Evolutionary conservation across 768 basidiomycete species (phyloP), one percentile per base, ranked within the genome.

Genomic region (Coprinopsis cinerea): DNA sequence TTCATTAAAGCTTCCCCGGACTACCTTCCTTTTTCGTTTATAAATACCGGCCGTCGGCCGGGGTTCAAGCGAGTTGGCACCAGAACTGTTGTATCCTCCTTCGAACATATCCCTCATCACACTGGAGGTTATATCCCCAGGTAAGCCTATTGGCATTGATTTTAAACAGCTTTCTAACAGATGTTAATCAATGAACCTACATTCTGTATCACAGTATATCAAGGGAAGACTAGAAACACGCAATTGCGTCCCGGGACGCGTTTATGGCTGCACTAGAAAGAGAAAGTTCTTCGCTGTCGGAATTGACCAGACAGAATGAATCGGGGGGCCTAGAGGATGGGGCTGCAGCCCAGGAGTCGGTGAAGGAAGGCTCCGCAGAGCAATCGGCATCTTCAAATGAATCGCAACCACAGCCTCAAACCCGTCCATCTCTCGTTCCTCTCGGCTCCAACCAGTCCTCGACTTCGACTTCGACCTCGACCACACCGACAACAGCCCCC

Each of bases 221-320:
- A 56, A 58, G 59, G 62, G 63, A 66, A 65, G 57, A 59, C 57
- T 50, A 63, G 64, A 63, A 65, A 59, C 57, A 62, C 60, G 67
- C 59, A 62, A 60, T 64, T 69, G 81, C 82, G 83, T 85, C 82
- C 71, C 66, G 54, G 67, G 77, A 83, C 85, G 84, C 83, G 86
- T 85, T 72, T 81, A 88, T 88, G 86, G 85, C 84, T 65, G 72
- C 79, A 73, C 75, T 67, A 69, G 81, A 78, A 65, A 68, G 69
- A 61, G 64, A 70, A 67, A 59, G 65, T 55, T 66, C 66, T 63
- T 67, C 66, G 68, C 65, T 67, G 66, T 61, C 71, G 61, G 75
- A 76, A 61, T 66, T 34, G 43, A 5, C 50, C 43, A 51, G 50
- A 35, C 44, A 67, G 63, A 71, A 65, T 60, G 63, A 62, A 36